Evolutionary conservation across 805 yeast species (phyloP), one percentile per base, ranked within the genome.

Genomic region (Teunomyces gatunensis): DNA sequence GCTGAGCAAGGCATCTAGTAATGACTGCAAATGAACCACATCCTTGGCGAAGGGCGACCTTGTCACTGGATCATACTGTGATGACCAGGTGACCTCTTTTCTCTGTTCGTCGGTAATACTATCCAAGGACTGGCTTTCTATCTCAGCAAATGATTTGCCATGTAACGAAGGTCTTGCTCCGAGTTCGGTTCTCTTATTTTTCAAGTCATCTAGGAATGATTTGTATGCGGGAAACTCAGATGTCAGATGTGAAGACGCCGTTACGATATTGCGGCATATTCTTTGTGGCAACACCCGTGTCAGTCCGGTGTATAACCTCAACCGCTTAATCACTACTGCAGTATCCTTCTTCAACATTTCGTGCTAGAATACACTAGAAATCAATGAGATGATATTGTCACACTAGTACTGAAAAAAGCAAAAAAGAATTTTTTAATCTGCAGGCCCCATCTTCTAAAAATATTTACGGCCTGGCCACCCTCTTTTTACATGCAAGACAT

Each of bases 1-100:
- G 39, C 81, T 79, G 28, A 89, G 59, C 54, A 91, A 84, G 0
- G 94, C 92, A 56, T 89, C 96, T 35, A 89, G 72, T 30, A 89
- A 66, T 2, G 91, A 79, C 83, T 91, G 89, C 15, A 85, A 71
- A 56, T 85, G 85, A 45, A 75, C 71, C n/a, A 80, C 77, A 52
- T 81, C 85, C 58, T 77, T 79, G 5, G 85, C 75, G 61, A 62
- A 70, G 0, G 75, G 75, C 4, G 73, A 65, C 42, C 78, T 55
- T 23, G 69, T 55, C 10, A 71, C 77, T 0, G 70, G 65, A 47
- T 73, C 78, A 51, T 69, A 67, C 39, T 59, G 62, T 0, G 76
- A 70, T n/a, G 71, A 60, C 76, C 77, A 71, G 5, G 72, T 43
- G n/a, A 55, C 43, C 12, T 52, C 54, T 6, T 49, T 48, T 7